Percentiles rank a stretch among this genome's conserved stretches.
These are phyloP conservation scores for Dictyostelium firmibasis DNA, from an alignment of 78 protist species.

Conservation along the genomic window DNA sequence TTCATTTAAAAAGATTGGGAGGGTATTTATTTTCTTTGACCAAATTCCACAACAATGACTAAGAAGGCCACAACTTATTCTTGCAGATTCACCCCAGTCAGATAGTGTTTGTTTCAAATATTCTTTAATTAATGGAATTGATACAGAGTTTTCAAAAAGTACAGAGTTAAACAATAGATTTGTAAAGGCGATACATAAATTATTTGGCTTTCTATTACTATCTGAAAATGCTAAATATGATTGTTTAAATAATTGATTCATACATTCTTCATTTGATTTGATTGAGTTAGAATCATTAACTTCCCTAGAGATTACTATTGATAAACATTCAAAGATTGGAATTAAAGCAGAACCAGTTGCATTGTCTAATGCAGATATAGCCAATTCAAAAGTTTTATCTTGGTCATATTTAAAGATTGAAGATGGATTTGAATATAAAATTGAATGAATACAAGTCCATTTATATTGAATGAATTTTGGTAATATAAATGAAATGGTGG, in stretches of 20 bases:
- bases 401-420: background rate
- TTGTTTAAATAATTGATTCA: constrained; percentile 22
- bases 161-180: constrained; percentile 30
- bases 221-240: constrained; percentile 46
- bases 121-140: constrained; percentile 41
- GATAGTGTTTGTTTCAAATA: constrained; percentile 12
- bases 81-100: constrained; percentile 56
- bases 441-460: constrained; percentile 12
- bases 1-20: constrained; percentile 18
- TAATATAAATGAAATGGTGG: background rate
- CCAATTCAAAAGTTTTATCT: background rate
- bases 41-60: constrained; percentile 69
- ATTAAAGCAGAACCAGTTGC: constrained; percentile 12
- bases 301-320: background rate
- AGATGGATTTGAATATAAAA: background rate
- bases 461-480: constrained; percentile 49
- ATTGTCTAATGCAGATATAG: background rate
- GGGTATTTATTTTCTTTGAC: constrained; percentile 27
- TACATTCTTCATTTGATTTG: background rate
- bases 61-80: constrained; percentile 42
- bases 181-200: background rate
- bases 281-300: background rate
- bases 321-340: constrained; percentile 31
- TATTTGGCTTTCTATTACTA: constrained; percentile 31
- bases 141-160: background rate